Evolutionary conservation across 2,329 filamentous ascomycete genomes (phyloP).

Genomic region (Onygena corvina): DNA sequence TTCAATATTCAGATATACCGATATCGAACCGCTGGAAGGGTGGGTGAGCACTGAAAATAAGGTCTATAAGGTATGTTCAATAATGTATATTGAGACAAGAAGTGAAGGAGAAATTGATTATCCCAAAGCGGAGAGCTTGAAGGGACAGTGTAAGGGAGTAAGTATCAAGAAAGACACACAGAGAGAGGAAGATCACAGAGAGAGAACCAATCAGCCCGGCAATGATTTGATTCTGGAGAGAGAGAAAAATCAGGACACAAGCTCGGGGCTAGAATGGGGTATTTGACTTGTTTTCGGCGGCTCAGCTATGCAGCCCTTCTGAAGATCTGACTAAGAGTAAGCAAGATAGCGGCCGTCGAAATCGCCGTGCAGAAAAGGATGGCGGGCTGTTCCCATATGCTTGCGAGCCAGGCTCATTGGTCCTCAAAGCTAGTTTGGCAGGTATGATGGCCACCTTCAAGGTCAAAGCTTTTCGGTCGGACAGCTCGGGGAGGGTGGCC

Average conservation of each 20-base stretch:
- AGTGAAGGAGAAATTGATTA: not conserved
- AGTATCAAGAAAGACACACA: conserved; percentile 8
- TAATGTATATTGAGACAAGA: not conserved
- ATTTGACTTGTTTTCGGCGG: conserved; percentile 7
- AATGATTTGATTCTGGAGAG: conserved; percentile 7
- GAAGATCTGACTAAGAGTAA: not conserved
- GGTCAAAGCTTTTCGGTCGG: not conserved
- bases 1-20: conserved; percentile 5
- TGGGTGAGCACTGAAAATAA: conserved; percentile 1
- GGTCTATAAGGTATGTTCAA: conserved; percentile 3
- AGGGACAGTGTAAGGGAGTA: not conserved
- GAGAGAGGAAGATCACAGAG: too few species aligned
- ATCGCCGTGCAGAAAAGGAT: conserved; percentile 9
- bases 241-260: not conserved
- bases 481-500: conserved; percentile 1
- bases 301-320: not conserved
- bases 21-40: conserved; percentile 5
- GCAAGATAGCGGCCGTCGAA: conserved; percentile 3
- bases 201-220: conserved; percentile 10
- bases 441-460: not conserved
- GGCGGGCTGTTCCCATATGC: conserved; percentile 1
- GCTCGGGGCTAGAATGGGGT: not conserved
- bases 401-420: not conserved
- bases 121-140: not conserved
- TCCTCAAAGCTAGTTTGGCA: not conserved